Evolutionary conservation across 164 flowering plant genomes (phyloP).

Genomic region (Paratinospora sagittata): DNA sequence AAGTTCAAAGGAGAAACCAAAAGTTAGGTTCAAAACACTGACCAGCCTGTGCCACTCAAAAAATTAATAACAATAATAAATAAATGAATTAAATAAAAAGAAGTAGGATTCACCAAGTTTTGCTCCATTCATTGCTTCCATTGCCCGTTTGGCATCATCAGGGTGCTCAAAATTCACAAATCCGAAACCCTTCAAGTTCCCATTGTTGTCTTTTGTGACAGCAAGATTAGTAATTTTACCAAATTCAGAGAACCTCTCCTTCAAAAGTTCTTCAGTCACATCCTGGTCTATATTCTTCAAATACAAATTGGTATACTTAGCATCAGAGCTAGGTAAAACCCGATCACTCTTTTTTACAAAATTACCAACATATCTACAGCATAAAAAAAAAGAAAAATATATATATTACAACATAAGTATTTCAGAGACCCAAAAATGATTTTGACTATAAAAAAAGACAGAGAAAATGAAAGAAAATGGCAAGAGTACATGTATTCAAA

Average conservation of each 20-base stretch:
- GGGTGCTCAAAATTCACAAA: conserved; percentile 78
- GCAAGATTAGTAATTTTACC: conserved; percentile 59
- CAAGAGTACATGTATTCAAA: neutral
- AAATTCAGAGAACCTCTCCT: conserved; percentile 58
- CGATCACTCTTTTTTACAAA: conserved; percentile 64
- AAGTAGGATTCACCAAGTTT: conserved; percentile 44
- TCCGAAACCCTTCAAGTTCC: conserved; percentile 82
- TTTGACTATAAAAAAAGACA: neutral
- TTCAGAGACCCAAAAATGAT: neutral
- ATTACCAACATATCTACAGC: conserved; percentile 64
- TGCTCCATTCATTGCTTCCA: conserved; percentile 63
- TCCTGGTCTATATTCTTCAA: conserved; percentile 71
- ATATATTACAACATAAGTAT: neutral
- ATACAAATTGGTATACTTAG: conserved; percentile 66
- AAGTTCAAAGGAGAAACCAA: neutral
- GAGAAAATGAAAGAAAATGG: neutral
- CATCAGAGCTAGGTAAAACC: conserved; percentile 39
- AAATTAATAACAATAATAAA: no score
- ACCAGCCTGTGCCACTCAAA: neutral
- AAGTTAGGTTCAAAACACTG: neutral
- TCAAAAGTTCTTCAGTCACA: conserved; percentile 50
- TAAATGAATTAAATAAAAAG: no score
- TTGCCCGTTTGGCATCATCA: conserved; percentile 65
- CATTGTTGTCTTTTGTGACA: conserved; percentile 54
- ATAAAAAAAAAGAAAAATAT: conserved; percentile 6